Percentiles rank a stretch among this genome's conserved stretches.
Evolutionary conservation across 352 stramenopile species (phyloP).

Genomic region (Phytophthora agathidicida): DNA sequence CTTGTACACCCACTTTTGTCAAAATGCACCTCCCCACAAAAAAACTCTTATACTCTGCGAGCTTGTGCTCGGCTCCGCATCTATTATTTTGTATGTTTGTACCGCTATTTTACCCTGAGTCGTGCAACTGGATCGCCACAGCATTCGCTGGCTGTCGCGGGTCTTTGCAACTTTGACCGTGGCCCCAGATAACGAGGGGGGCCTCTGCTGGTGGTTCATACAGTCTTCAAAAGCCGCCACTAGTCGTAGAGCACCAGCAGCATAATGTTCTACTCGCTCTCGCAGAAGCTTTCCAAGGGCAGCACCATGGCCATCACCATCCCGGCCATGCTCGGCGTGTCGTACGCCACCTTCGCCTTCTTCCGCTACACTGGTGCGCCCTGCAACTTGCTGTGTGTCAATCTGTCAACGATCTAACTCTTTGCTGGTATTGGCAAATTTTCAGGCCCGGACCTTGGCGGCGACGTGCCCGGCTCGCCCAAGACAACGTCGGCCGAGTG

Average conservation of each 20-base stretch:
- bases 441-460: slow-evolving; percentile 70
- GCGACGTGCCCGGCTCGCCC: slow-evolving; percentile 50
- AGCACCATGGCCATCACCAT: slow-evolving; percentile 59
- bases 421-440: not conserved
- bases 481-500: slow-evolving; percentile 83
- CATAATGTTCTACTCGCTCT: slow-evolving; percentile 69
- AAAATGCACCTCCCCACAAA: slow-evolving; percentile 3
- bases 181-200: slow-evolving; percentile 29
- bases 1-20: slow-evolving; percentile 5
- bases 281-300: slow-evolving; percentile 73
- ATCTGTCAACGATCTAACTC: not conserved
- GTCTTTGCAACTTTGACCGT: slow-evolving; percentile 59
- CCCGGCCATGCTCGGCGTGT: slow-evolving; percentile 42
- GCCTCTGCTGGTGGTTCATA: slow-evolving; percentile 34
- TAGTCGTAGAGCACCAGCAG: slow-evolving; percentile 16
- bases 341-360: slow-evolving; percentile 54
- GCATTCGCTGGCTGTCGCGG: slow-evolving; percentile 23
- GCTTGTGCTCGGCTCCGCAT: slow-evolving; percentile 26
- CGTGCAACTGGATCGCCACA: not conserved
- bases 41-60: not conserved
- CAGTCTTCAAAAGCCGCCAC: slow-evolving; percentile 35
- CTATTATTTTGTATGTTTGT: slow-evolving; percentile 12
- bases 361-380: slow-evolving; percentile 71
- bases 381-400: not conserved
- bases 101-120: not conserved